Evolutionary conservation across 2,329 filamentous ascomycete genomes (phyloP).

Genomic region (Penicillium oxalicum): DNA sequence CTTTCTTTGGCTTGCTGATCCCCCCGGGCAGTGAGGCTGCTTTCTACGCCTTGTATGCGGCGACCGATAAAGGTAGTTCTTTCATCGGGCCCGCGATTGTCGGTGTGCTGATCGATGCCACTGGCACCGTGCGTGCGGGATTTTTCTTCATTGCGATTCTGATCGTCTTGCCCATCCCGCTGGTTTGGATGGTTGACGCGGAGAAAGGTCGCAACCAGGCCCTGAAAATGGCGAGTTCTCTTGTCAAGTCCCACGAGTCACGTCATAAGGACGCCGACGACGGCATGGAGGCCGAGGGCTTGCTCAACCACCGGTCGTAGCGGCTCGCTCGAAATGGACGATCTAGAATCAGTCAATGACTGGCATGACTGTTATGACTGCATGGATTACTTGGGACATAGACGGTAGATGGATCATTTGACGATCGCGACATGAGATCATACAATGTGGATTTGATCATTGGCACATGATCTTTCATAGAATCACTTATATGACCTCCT

Average conservation of each 20-base stretch:
- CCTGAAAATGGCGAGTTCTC: constrained; percentile 26
- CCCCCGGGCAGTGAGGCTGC: constrained; percentile 85
- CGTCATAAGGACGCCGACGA: constrained; percentile 11
- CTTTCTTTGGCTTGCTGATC: constrained; percentile 80
- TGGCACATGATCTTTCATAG: no score
- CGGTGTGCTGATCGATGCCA: constrained; percentile 74
- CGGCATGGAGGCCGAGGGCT: constrained; percentile 26
- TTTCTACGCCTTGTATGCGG: constrained; percentile 89
- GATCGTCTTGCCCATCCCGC: constrained; percentile 71
- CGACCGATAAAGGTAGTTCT: constrained; percentile 88
- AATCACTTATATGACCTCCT: no score
- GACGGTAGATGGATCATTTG: no score
- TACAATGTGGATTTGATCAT: no score
- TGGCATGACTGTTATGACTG: background rate
- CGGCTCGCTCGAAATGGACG: background rate
- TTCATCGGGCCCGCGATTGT: constrained; percentile 88
- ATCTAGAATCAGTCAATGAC: background rate
- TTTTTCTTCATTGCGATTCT: constrained; percentile 83
- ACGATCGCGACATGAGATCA: no score
- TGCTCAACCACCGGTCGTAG: constrained; percentile 15
- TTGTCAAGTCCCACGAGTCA: constrained; percentile 17
- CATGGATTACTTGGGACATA: no score
- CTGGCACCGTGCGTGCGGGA: constrained; percentile 68
- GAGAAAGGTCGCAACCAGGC: constrained; percentile 33
- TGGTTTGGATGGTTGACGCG: constrained; percentile 65